Evolutionary conservation across 148 eudicot genomes (phyloP), one percentile per base, ranked within the genome.

Genomic region (Camellia granthamiana): DNA sequence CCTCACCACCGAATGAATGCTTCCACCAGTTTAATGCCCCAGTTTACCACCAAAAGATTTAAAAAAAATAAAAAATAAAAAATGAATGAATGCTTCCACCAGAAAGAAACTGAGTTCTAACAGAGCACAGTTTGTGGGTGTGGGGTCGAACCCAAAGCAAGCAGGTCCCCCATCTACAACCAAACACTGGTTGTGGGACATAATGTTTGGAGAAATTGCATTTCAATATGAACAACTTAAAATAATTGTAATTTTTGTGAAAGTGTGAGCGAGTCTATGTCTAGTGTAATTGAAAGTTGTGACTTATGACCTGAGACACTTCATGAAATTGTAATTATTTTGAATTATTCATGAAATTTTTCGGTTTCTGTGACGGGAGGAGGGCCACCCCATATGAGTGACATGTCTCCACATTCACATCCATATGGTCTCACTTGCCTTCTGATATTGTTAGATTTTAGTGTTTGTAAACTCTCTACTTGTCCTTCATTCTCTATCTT

Each of bases 391-490:
- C 49, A 30, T 21, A 30, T n/a, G 19, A 30, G 82, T 77, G 82
- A 38, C 77, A 54, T 66, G 78, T 62, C 77, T 68, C 85, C 65
- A 77, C 68, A 74, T 73, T 38, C 67, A 62, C 69, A 38, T 76
- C 71, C 79, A 55, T 69, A 71, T 54, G n/a, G 4, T 62, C 38
- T 30, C 69, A 72, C 49, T 47, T 49, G 58, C 18, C 59, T 19
- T 15, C 70, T 19, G 66, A 75, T 18, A 23, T 68, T 65, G 74
- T 81, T 83, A 69, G 65, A 80, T 56, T 68, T 78, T 83, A 81
- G 84, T 76, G 84, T 74, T 83, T 86, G 86, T 86, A n/a, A 81
- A 78, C 67, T 42, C 68, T 72, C 47, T 64, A 70, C 11, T 52
- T 65, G 49, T 67, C 58, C 79, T 79, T 65, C 69, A 80, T 77